Percentiles rank a stretch among this genome's conserved stretches.
These are phyloP conservation scores for Earliella scabrosa DNA, from an alignment of 1,284 basidiomycete genomes.

Conservation along the genomic window DNA sequence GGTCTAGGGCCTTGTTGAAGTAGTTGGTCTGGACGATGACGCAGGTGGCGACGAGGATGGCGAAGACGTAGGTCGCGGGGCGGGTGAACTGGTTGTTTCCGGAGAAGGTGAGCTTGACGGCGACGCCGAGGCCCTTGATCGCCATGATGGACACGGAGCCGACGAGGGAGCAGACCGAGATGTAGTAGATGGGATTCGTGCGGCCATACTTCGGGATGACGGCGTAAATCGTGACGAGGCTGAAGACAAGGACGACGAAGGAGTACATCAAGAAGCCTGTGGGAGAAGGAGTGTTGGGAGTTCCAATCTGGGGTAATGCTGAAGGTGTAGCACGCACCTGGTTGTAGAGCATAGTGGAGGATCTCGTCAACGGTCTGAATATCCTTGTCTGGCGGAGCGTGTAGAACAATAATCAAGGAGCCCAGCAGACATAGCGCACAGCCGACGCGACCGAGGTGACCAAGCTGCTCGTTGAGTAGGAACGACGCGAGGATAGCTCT, in stretches of 20 bases:
- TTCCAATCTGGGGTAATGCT: not conserved
- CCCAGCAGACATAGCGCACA: constrained; percentile 93
- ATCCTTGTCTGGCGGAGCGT: constrained; percentile 97
- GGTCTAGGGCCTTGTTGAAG: constrained; percentile 98
- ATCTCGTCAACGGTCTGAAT: constrained; percentile 96
- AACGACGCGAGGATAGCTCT: constrained; percentile 94
- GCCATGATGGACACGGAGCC: constrained; percentile 93
- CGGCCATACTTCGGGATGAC: constrained; percentile 90
- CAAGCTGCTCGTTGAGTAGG: constrained; percentile 92
- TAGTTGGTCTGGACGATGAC: constrained; percentile 98
- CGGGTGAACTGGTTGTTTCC: constrained; percentile 98
- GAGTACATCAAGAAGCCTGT: constrained; percentile 91
- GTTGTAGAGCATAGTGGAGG: constrained; percentile 86
- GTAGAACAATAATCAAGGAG: constrained; percentile 93
- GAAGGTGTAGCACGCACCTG: constrained; percentile 57
- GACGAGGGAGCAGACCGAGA: constrained; percentile 91
- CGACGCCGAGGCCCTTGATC: constrained; percentile 96
- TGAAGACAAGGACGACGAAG: constrained; percentile 82
- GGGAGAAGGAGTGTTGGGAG: not conserved
- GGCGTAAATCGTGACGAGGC: constrained; percentile 86
- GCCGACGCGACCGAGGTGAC: constrained; percentile 90
- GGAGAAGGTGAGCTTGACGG: constrained; percentile 91
- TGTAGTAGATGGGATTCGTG: constrained; percentile 89
- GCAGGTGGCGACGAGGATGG: constrained; percentile 81
- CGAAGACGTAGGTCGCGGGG: constrained; percentile 95